Base-by-base conservation (phyloP, 1,284 basidiomycete genomes). In the Trichosporon faecale region DNA sequence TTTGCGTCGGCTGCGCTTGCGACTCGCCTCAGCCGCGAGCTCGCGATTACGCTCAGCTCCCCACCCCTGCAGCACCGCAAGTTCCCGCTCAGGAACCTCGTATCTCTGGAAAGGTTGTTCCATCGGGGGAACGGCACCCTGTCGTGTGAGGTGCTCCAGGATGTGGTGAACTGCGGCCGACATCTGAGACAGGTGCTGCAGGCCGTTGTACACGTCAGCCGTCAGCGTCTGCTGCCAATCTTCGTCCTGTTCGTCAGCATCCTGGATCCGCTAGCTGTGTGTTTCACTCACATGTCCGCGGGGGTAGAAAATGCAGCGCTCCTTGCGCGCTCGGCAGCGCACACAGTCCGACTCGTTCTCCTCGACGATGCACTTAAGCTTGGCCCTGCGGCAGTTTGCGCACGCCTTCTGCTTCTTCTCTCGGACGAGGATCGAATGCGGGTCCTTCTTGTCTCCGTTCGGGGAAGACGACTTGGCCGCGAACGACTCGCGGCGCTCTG, bases 311-410 rank as follows among this genome's bases (percentile, higher is more conserved):
- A 79, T 71, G 64, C 80, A 82, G 25, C 72, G 70, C 71, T 82
- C 80, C 65, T 77, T 76, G 31, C 80, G 68, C 2, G 77, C 69
- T 57, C 72, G 67, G 66, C 80, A 82, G n/a, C 80, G 74, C n/a
- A 82, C 76, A 60, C 80, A 81, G 57, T 77, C 78, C 16, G 75
- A 68, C 66, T 76, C 65, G 35, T 75, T 77, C 21, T 75, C 69
- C 37, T 77, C 77, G 29, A 80, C 73, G 27, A 81, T 79, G 68
- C 80, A 82, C 70, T 81, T 82, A 40, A 82, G 69, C 67, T 82
- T 82, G 2, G 79, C 79, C 55, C 76, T 73, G 55, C 80, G 69
- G 64, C 80, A 82, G 68, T 80, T 80, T 1, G 78, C 72, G 65
- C 79, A 82, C 11, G 80, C 80, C 71, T 79, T 81, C 25, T 75